Conservation (phyloP, 2,329 filamentous ascomycete species). For the Mollisia scopiformis region DNA sequence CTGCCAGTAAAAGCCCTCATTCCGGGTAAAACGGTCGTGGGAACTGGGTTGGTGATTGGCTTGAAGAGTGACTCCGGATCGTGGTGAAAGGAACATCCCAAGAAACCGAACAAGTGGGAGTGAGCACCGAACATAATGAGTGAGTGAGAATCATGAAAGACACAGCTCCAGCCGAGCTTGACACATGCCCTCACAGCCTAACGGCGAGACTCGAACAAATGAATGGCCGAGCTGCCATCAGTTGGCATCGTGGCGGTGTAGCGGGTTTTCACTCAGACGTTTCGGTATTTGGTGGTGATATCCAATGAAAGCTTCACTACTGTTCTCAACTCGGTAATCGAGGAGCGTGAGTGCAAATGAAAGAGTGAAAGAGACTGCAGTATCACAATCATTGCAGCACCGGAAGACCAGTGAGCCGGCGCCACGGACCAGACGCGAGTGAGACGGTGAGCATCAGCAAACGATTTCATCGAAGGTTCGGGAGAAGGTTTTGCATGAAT, state of each 20-base stretch:
- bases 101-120: neutral
- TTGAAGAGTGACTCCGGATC: neutral
- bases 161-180: neutral
- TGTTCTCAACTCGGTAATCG: constrained; percentile 1
- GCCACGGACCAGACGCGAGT: constrained; percentile 20
- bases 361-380: constrained; percentile 8
- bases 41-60: constrained; percentile 17
- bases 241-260: constrained; percentile 16
- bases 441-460: constrained; percentile 14
- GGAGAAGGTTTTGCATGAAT: constrained; percentile 18
- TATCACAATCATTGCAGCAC: constrained; percentile 12
- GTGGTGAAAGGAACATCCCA: constrained; percentile 2
- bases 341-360: neutral
- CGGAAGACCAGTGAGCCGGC: constrained; percentile 21
- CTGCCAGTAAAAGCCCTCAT: constrained; percentile 16
- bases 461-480: neutral
- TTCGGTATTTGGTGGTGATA: constrained; percentile 1
- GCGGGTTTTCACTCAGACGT: constrained; percentile 10
- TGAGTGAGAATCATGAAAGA: neutral
- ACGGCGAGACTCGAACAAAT: constrained; percentile 12
- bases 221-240: constrained; percentile 11
- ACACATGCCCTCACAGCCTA: neutral
- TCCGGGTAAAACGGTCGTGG: constrained; percentile 20
- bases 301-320: constrained; percentile 6
- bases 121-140: neutral